Conservation (phyloP, 495 filamentous ascomycete species). For the Xanthoparmelia taractica region DNA sequence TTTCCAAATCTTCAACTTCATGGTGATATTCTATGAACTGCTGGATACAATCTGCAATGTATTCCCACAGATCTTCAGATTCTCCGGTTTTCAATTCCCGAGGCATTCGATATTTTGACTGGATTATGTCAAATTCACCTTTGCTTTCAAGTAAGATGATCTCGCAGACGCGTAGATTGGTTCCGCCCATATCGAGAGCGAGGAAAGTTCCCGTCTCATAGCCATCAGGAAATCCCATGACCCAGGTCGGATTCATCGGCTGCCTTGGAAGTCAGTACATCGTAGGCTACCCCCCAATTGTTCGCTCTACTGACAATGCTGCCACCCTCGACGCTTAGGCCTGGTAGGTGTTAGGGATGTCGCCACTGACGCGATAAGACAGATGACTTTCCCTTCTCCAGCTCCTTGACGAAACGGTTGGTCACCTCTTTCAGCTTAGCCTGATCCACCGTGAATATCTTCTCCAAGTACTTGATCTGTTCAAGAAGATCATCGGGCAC, state of each 20-base stretch:
- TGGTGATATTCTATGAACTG: slow-evolving; percentile 95
- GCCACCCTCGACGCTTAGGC: slow-evolving; percentile 78
- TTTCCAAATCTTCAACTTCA: slow-evolving; percentile 49
- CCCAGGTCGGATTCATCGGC: slow-evolving; percentile 99
- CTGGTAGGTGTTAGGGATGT: slow-evolving; percentile 31
- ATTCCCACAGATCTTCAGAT: slow-evolving; percentile 91
- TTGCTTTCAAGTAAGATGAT: slow-evolving; percentile 83
- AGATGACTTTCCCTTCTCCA: slow-evolving; percentile 63
- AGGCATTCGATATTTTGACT: slow-evolving; percentile 96
- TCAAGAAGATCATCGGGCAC: slow-evolving; percentile 75
- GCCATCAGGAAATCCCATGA: slow-evolving; percentile 86
- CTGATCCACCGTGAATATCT: slow-evolving; percentile 71
- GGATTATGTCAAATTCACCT: slow-evolving; percentile 96
- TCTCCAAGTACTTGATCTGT: slow-evolving; percentile 79
- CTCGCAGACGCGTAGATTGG: slow-evolving; percentile 95
- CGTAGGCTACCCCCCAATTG: slow-evolving; percentile 6
- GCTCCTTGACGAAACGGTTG: slow-evolving; percentile 78
- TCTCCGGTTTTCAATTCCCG: slow-evolving; percentile 90
- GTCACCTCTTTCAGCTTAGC: slow-evolving; percentile 83
- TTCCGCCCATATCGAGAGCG: slow-evolving; percentile 96
- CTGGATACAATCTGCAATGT: slow-evolving; percentile 93
- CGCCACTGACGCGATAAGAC: not conserved
- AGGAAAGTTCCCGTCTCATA: slow-evolving; percentile 85
- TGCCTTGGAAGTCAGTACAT: slow-evolving; percentile 31
- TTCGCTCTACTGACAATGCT: slow-evolving; percentile 65